Percentiles rank a stretch among this genome's conserved stretches.
Conservation (phyloP, 768 basidiomycete species). For the Tulasnella sp. region DNA sequence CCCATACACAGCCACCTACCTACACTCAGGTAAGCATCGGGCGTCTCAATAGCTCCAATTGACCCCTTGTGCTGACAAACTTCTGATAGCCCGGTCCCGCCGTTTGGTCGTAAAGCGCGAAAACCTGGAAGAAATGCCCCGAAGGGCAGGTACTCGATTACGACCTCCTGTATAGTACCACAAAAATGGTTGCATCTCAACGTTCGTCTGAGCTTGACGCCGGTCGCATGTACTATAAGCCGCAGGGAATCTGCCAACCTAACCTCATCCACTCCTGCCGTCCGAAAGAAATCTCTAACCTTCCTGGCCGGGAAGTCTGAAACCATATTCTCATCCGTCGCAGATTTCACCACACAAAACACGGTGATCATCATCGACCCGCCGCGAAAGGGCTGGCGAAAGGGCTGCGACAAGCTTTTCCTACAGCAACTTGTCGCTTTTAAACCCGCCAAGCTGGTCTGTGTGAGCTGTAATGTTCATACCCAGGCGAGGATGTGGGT, state of each 20-base stretch:
- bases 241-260: background rate
- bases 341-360: constrained; percentile 51
- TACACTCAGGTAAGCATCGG: background rate
- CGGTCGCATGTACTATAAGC: background rate
- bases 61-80: background rate
- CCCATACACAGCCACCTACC: background rate
- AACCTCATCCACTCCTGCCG: background rate
- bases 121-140: background rate
- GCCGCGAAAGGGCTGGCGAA: too few relatives aligned
- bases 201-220: background rate
- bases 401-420: constrained; percentile 70
- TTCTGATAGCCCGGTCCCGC: background rate
- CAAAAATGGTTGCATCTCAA: background rate
- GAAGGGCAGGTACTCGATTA: background rate
- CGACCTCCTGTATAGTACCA: background rate
- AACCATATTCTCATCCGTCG: constrained; percentile 67
- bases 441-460: constrained; percentile 61
- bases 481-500: constrained; percentile 87
- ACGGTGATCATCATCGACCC: constrained; percentile 82
- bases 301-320: constrained; percentile 81
- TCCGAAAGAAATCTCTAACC: constrained; percentile 39
- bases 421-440: constrained; percentile 40
- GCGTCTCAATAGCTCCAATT: background rate
- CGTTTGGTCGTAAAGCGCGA: background rate
- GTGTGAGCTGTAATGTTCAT: constrained; percentile 93